Evolutionary conservation across 2,329 filamentous ascomycete species (phyloP), one percentile per base, ranked within the genome.

Genomic region (Trichoderma koningii): DNA sequence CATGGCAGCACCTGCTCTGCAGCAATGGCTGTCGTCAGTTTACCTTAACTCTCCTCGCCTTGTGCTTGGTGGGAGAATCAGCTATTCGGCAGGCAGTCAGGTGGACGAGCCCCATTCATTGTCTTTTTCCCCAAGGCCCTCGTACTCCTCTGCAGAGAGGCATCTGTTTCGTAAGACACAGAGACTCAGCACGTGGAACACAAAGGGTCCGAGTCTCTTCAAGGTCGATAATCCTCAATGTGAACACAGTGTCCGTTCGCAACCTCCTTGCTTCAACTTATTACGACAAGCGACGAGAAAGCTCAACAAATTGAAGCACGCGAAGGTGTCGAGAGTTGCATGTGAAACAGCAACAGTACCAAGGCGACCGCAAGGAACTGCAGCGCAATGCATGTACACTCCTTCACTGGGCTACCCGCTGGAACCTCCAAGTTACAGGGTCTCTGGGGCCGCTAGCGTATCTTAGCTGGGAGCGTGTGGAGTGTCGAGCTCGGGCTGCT

Each of bases 1-100:
- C 21, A 53, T 23, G 15, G 15, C 28, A 60, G 55, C 63, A 65
- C 63, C 63, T 57, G 55, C 53, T 51, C 48, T 38, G 12, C 63
- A 45, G 41, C 55, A 45, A 60, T 64, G 51, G 52, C 14, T 55
- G 52, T 63, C 26, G 34, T 38, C 10, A 17, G 19, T 26, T 42
- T 47, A 38, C 26, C 26, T 17, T 21, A 9, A 10, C 0, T 38
- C 50, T 52, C 30, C 26, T n/a, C 23, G n/a, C 21, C 48, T 42
- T 44, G 34, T 51, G 21, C n/a, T 26, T 30, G 51, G 26, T 44
- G 34, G 26, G 26, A 21, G 23, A 47, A 7, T n/a, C 19, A 51
- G 23, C 41, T 44, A 38, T 34, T 19, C 50, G 30, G 26, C 38
- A 5, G 50, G 21, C 9, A 38, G 44, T 64, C 61, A 64, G 52